Percentiles rank a stretch among this genome's conserved stretches.
phyloP scores from a whole-genome alignment of 1,284 basidiomycete genomes.

The Trichosporon inkin region DNA sequence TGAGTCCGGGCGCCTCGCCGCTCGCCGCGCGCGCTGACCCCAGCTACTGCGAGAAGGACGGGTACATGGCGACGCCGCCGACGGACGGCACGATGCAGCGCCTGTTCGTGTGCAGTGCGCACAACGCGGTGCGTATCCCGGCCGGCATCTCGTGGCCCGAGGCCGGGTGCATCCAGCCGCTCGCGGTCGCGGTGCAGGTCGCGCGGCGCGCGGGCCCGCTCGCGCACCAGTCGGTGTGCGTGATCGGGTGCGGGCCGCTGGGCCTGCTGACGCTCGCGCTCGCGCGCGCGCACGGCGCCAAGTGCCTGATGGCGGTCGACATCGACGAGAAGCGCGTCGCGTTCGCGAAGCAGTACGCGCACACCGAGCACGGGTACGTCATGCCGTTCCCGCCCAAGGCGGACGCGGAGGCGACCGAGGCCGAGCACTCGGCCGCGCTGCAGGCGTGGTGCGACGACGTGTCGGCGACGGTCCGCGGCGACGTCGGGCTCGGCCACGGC shows the following conservation, averaged over 20 bases:
- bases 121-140: conserved; percentile 22
- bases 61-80: conserved; percentile 29
- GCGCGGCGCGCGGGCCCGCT: conserved; percentile 24
- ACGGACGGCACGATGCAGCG: conserved; percentile 31
- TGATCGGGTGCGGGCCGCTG: conserved; percentile 86
- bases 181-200: conserved; percentile 76
- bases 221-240: conserved; percentile 61
- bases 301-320: conserved; percentile 69
- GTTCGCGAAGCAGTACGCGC: conserved; percentile 78
- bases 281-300: conserved; percentile 76
- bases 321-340: conserved; percentile 59
- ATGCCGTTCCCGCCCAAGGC: conserved; percentile 1
- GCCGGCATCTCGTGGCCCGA: conserved; percentile 22
- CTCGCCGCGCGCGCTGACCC: too few species aligned
- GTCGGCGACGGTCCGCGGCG: conserved; percentile 27
- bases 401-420: not conserved
- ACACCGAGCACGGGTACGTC: conserved; percentile 37
- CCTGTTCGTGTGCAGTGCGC: conserved; percentile 18
- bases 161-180: conserved; percentile 55
- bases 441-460: not conserved
- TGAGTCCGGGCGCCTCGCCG: not conserved
- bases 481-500: conserved; percentile 55
- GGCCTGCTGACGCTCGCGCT: conserved; percentile 87
- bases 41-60: conserved; percentile 21
- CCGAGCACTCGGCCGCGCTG: not conserved